Percentiles rank a stretch among this genome's conserved stretches.
Conservation (phyloP, 2,329 filamentous ascomycete genomes). For the Diaporthe aspalathi region DNA sequence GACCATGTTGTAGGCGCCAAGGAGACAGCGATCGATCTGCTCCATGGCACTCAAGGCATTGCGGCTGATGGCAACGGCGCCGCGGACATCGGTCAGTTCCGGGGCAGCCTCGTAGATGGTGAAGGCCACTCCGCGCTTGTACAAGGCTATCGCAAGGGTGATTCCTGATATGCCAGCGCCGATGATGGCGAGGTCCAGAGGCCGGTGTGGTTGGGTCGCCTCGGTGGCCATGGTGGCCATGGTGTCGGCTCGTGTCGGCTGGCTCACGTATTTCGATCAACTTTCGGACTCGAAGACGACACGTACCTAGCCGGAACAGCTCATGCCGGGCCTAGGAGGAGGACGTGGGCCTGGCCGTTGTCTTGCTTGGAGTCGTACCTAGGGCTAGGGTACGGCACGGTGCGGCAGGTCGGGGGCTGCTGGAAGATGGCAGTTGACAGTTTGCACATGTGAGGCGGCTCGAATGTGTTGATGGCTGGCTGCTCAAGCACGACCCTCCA, state of each 20-base stretch:
- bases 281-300: neutral
- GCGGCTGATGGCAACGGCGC: constrained; percentile 51
- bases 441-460: neutral
- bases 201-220: constrained; percentile 32
- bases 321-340: neutral
- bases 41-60: constrained; percentile 50
- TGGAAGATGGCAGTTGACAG: neutral
- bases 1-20: constrained; percentile 46
- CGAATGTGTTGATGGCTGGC: neutral
- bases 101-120: constrained; percentile 52
- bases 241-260: too few relatives aligned
- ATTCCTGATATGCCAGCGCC: constrained; percentile 56
- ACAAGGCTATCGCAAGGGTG: constrained; percentile 49
- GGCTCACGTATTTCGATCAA: neutral
- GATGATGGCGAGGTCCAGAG: constrained; percentile 51
- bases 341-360: neutral
- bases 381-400: too few relatives aligned
- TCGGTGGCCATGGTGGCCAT: constrained; percentile 22
- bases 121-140: constrained; percentile 46
- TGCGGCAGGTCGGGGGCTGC: too few relatives aligned
- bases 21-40: constrained; percentile 45
- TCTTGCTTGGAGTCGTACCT: neutral
- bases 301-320: neutral
- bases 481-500: neutral
- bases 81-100: constrained; percentile 51